Evolutionary conservation across 495 filamentous ascomycete species (phyloP).

Genomic region (Aspergillus kassunensis): DNA sequence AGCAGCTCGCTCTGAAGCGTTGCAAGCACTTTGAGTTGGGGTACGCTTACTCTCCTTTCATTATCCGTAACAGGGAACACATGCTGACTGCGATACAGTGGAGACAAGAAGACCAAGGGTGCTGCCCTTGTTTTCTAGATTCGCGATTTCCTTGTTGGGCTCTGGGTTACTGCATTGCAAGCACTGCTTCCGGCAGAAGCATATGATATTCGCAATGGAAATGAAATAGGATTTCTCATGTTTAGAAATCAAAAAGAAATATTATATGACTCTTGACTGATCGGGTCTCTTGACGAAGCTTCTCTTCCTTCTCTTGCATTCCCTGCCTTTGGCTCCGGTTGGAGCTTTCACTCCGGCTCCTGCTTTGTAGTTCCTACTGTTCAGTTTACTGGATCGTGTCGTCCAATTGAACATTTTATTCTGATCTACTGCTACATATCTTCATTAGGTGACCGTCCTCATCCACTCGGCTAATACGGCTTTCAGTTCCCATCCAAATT

Average conservation of each 20-base stretch:
- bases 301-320: not conserved
- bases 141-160: constrained; percentile 47
- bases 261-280: constrained; percentile 41
- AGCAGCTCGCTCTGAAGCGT: constrained; percentile 94
- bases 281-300: constrained; percentile 30
- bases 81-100: constrained; percentile 68
- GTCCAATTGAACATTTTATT: not conserved
- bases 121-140: constrained; percentile 95
- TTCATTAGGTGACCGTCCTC: not conserved
- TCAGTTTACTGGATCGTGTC: too few relatives aligned
- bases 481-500: constrained; percentile 31
- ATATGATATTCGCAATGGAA: constrained; percentile 49
- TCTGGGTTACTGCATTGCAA: constrained; percentile 48
- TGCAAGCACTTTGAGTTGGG: constrained; percentile 99
- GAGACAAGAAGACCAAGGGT: constrained; percentile 99
- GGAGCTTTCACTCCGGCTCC: too few relatives aligned
- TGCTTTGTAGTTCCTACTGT: too few relatives aligned
- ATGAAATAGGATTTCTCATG: constrained; percentile 49
- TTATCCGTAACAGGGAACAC: too few relatives aligned
- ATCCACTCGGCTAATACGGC: not conserved
- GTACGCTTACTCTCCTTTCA: constrained; percentile 52
- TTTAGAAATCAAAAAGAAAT: constrained; percentile 40
- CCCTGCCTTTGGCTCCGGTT: too few relatives aligned
- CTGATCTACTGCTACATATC: not conserved
- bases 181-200: constrained; percentile 36